Conservation (phyloP, 768 basidiomycete species). For the Leccinum olivaceopallidum region DNA sequence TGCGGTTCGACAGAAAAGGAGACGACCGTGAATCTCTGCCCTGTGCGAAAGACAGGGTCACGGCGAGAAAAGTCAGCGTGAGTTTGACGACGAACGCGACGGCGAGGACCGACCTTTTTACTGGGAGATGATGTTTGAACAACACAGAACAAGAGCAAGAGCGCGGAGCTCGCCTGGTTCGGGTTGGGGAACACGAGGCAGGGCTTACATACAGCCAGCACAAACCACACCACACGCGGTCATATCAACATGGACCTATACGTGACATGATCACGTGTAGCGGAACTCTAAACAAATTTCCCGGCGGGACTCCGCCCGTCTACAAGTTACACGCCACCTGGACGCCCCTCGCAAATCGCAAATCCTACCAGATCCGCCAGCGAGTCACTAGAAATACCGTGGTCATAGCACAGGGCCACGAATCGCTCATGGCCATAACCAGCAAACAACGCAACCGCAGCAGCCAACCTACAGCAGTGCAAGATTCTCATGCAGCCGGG, state of each 20-base stretch:
- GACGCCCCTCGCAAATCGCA: neutral
- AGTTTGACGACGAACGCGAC: neutral
- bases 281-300: neutral
- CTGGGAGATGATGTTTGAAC: constrained; percentile 24
- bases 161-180: constrained; percentile 27
- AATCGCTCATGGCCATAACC: neutral
- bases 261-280: constrained; percentile 25
- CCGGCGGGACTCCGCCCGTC: too few relatives aligned
- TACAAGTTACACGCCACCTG: neutral
- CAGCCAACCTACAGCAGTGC: neutral
- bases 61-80: constrained; percentile 1
- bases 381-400: neutral
- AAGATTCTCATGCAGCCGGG: neutral
- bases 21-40: constrained; percentile 2
- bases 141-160: constrained; percentile 24
- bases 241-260: constrained; percentile 10
- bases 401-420: neutral
- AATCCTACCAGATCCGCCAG: neutral
- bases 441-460: neutral
- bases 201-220: constrained; percentile 25
- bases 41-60: constrained; percentile 1
- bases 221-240: constrained; percentile 17
- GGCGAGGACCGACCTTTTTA: constrained; percentile 23
- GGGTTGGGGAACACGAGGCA: constrained; percentile 31
- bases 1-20: constrained; percentile 8